Conservation (phyloP, 331 rosid species). For the Ulmus americana region DNA sequence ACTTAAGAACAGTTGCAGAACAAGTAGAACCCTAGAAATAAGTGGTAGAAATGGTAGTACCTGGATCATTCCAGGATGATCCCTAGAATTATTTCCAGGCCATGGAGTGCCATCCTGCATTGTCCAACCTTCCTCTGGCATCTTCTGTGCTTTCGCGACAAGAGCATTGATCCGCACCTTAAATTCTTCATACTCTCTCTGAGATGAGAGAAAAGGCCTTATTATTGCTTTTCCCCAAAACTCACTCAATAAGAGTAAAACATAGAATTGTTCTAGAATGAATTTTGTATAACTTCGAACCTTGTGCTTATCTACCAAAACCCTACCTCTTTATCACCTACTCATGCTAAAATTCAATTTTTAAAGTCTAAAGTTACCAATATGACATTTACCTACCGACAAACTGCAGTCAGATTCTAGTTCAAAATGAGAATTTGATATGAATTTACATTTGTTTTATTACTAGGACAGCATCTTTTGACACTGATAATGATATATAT, state of each 20-base stretch:
- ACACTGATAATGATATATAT: background rate
- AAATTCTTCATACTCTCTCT: slow-evolving; percentile 99
- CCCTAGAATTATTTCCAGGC: slow-evolving; percentile 99
- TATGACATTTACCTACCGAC: background rate
- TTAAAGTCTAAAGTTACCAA: background rate
- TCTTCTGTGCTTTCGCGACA: slow-evolving; percentile 93
- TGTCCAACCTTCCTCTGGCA: slow-evolving; percentile 99
- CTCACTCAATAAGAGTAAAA: background rate
- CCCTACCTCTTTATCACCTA: too few relatives aligned
- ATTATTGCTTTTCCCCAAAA: background rate
- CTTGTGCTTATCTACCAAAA: too few relatives aligned
- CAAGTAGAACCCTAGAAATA: slow-evolving; percentile 10
- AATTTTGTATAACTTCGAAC: background rate
- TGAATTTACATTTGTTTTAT: background rate
- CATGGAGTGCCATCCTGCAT: slow-evolving; percentile 99
- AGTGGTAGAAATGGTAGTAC: slow-evolving; percentile 30
- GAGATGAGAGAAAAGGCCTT: slow-evolving; percentile 15
- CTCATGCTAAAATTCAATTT: background rate
- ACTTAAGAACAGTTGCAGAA: background rate
- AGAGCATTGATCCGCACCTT: slow-evolving; percentile 83
- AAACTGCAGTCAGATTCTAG: background rate
- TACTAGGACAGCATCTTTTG: background rate
- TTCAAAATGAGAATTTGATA: background rate
- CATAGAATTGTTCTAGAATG: background rate
- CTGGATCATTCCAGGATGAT: slow-evolving; percentile 99